These are phyloP conservation scores for Colletotrichum sp. DNA, from an alignment of 2,329 filamentous ascomycete species.

Conservation along the genomic window DNA sequence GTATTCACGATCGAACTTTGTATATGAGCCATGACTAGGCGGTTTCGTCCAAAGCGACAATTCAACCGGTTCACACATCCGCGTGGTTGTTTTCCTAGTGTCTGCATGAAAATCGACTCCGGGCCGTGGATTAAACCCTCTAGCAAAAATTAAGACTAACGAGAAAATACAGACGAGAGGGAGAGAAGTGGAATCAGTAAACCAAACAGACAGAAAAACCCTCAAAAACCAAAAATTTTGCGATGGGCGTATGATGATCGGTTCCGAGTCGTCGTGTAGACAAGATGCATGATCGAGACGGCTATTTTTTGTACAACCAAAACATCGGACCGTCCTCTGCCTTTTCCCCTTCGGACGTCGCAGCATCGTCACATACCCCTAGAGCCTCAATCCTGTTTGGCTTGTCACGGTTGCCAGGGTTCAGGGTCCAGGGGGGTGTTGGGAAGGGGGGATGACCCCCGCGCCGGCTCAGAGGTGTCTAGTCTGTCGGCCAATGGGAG, in stretches of 20 bases:
- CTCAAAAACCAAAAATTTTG: neutral
- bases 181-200: neutral
- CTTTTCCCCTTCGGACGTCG: neutral
- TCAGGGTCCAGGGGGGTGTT: neutral
- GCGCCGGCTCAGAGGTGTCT: neutral
- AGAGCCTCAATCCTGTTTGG: constrained; percentile 7
- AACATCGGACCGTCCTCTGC: neutral
- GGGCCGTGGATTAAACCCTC: neutral
- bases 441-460: neutral
- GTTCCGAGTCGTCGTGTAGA: neutral
- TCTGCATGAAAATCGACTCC: neutral
- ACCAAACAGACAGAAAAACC: neutral
- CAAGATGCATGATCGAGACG: neutral
- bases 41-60: neutral
- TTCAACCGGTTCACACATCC: neutral
- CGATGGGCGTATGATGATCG: neutral
- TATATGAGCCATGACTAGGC: neutral
- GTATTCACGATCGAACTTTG: neutral
- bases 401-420: neutral
- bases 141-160: neutral
- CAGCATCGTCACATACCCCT: constrained; percentile 11
- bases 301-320: neutral
- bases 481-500: neutral
- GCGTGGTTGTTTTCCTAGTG: neutral
- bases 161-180: neutral